A percentile compares a stretch with the other conserved stretches of the same genome.
Conservation (phyloP, 495 filamentous ascomycete genomes). For the Lasiosphaeria miniovina region DNA sequence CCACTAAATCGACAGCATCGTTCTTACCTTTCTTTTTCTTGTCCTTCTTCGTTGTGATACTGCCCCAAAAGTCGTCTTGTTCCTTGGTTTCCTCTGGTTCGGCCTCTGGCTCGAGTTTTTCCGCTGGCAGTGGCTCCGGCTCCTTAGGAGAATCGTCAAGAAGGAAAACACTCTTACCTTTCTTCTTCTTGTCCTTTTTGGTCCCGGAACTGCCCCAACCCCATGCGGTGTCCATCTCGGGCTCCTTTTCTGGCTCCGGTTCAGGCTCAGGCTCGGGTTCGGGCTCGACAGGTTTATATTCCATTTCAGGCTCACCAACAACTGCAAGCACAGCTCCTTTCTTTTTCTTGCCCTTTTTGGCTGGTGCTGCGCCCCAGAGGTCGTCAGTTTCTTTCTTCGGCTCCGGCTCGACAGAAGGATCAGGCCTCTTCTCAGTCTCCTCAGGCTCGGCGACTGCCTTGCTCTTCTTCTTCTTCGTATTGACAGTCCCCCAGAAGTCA, state of each 20-base stretch:
- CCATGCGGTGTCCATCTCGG: conserved; percentile 5
- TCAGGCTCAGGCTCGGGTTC: conserved; percentile 12
- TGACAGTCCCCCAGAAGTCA: conserved; percentile 6
- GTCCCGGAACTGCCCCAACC: conserved; percentile 4
- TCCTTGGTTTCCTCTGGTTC: conserved; percentile 29
- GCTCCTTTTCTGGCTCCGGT: conserved; percentile 5
- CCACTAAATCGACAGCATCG: background rate
- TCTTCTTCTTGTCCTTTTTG: conserved; percentile 24
- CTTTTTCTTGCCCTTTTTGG: conserved; percentile 37
- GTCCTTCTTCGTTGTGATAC: conserved; percentile 16
- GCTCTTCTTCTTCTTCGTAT: conserved; percentile 32
- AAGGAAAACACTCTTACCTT: conserved; percentile 5
- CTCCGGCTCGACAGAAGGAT: conserved; percentile 11
- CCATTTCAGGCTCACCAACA: conserved; percentile 15
- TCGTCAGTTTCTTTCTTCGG: conserved; percentile 17
- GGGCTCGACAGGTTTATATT: conserved; percentile 15
- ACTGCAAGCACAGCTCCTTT: conserved; percentile 15
- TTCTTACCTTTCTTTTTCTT: conserved; percentile 26
- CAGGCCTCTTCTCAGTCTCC: conserved; percentile 1
- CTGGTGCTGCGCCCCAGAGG: conserved; percentile 15
- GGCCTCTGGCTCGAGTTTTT: conserved; percentile 23
- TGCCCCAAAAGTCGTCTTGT: conserved; percentile 20
- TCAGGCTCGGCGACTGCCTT: conserved; percentile 13
- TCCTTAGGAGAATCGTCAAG: conserved; percentile 15
- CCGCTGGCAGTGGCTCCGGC: conserved; percentile 14